Base-by-base conservation (phyloP, 2,329 filamentous ascomycete genomes). In the Capronia epimyces region DNA sequence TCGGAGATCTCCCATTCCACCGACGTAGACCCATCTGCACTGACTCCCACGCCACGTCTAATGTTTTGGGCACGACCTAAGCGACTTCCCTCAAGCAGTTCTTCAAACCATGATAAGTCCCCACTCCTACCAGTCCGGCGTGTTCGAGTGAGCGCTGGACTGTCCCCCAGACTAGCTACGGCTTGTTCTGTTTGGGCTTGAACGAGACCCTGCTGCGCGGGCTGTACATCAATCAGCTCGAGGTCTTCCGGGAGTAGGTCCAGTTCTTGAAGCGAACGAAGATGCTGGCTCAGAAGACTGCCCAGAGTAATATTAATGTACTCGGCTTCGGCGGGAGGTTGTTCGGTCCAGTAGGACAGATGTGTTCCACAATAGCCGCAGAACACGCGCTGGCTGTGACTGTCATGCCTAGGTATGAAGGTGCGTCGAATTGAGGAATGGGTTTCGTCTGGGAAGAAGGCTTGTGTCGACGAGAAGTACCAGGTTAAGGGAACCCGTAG, bases 311-410 rank as follows among this genome's bases (percentile, higher is more conserved):
- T 73, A 52, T 82, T 83, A 70, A 96, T 89, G 65, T 80, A 91
- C 6, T 89, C 82, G 10, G 84, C 84, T 65, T 93, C 87, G 45
- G 75, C 75, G 1, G 69, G 71, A 0, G 86, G 85, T 20, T 80
- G 69, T 67, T 95, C 89, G 41, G 82, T 84, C 89, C 89, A 95
- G 61, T 84, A 88, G 0, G 84, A 85, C 47, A 96, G 73, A 10
- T 87, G 86, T 0, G 89, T 95, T 46, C 90, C 90, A 66, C 90
- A 95, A 71, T 86, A 94, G 20, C 90, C 90, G 69, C 90, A 96
- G 69, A 96, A 96, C 60, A 89, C 80, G 43, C 87, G 82, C 65
- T 85, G 82, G 1, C 80, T 75, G 61, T 78, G 71, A 45, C 76
- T 75, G 46, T 79, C 77, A 60, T 74, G 70, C 2, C 74, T 74